These are phyloP conservation scores for Chrysopogon serrulatus DNA, from an alignment of 176 grass and related monocot species.

Conservation along the genomic window DNA sequence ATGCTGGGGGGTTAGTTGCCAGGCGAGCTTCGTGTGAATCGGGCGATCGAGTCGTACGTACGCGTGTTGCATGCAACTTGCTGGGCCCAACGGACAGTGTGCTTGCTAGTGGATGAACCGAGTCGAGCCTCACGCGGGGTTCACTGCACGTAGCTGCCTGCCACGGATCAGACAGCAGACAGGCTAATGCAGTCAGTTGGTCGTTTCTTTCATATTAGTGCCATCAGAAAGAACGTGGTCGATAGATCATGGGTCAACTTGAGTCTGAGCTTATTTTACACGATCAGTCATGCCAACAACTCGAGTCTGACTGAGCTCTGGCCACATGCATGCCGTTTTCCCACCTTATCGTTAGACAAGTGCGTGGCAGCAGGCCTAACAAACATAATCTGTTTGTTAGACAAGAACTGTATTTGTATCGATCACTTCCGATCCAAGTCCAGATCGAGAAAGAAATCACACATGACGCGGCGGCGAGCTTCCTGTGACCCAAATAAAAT, in stretches of 20 bases:
- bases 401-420: not conserved
- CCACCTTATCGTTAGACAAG: not conserved
- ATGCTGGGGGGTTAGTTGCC: not conserved
- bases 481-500: constrained; percentile 14
- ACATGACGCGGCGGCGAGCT: not conserved
- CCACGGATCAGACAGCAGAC: not conserved
- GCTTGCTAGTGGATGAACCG: not conserved
- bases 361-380: not conserved
- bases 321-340: not conserved
- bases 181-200: not conserved
- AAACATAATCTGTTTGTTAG: not conserved
- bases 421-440: not conserved
- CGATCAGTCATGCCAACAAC: too few species aligned
- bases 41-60: not conserved
- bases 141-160: not conserved
- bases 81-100: too few species aligned
- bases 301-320: not conserved
- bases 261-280: not conserved
- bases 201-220: not conserved
- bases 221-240: not conserved
- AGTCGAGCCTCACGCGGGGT: not conserved
- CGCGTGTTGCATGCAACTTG: not conserved
- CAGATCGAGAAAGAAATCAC: not conserved
- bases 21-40: constrained; percentile 3
- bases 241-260: not conserved